phyloP scores from a whole-genome alignment of 2,329 filamentous ascomycete species.

The Xylariaceae sp. region DNA sequence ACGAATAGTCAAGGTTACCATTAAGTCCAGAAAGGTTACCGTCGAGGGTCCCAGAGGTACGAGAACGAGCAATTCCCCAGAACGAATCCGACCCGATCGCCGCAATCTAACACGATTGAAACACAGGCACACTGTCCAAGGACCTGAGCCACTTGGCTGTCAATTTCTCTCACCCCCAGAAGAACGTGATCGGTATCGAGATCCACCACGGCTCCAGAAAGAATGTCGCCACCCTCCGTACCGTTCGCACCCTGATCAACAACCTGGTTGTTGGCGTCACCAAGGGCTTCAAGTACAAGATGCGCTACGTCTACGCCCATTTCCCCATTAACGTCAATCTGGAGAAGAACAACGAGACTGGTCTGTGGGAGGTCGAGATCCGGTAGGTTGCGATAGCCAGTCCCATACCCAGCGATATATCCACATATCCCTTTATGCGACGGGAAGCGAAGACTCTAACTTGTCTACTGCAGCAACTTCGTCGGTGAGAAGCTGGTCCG shows the following conservation, averaged over 20 bases:
- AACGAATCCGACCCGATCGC: neutral
- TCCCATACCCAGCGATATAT: too few species aligned
- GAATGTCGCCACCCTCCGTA: conserved; percentile 95
- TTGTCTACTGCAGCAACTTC: conserved; percentile 67
- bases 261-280: conserved; percentile 98
- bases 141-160: conserved; percentile 94
- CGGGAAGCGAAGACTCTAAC: conserved; percentile 27
- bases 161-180: conserved; percentile 84
- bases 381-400: conserved; percentile 57
- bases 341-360: conserved; percentile 91
- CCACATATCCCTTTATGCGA: too few species aligned
- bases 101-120: conserved; percentile 28
- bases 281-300: conserved; percentile 99
- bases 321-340: conserved; percentile 99
- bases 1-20: conserved; percentile 83
- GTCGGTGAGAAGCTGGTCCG: conserved; percentile 99
- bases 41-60: conserved; percentile 93
- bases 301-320: conserved; percentile 99
- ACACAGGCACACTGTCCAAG: conserved; percentile 86
- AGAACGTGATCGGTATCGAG: conserved; percentile 88
- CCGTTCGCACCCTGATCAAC: conserved; percentile 96
- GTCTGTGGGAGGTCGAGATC: conserved; percentile 89
- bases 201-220: conserved; percentile 98
- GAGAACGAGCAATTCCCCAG: conserved; percentile 26
- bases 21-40: conserved; percentile 94